Evolutionary conservation across 1,139 yeast species (phyloP), one percentile per base, ranked within the genome.

Genomic region (Kodamaea derodonti): DNA sequence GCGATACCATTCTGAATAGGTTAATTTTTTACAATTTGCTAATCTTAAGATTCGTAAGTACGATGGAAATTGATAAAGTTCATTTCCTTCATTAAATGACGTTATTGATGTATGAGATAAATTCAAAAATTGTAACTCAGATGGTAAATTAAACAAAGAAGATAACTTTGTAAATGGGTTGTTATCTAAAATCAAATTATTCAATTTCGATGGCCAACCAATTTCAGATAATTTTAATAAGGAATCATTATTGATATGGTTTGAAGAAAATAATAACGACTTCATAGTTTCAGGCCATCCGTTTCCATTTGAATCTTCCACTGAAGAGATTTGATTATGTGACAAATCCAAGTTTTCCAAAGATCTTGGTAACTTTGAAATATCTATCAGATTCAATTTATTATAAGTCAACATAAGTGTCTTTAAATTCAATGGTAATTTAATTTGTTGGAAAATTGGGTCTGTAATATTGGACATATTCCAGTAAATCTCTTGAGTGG

Each of bases 401-500:
- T 64, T 65, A 43, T 60, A 52, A 0, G 69, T 57, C 30, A 65
- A 41, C 71, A 65, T 64, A 23, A 66, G 44, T 2, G 60, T 57
- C 11, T 50, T 54, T 30, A 65, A 45, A 20, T 46, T 35, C 2
- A 32, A 29, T 0, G 66, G 64, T 23, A 57, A 49, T 4, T 33
- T 26, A 27, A 55, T 38, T 3, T 30, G 24, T 2, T 29, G 14
- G 12, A 59, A 40, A 3, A 37, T 35, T 6, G 29, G 20, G 38
- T 45, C 43, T 11, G 39, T 37, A 3, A 64, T 43, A 2, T 58
- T 60, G 2, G 61, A 54, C 39, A 47, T 49, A 40, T 65, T 66
- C 48, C 65, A 58, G 40, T 56, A 65, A 5, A 65, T 36, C 18
- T 64, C 52, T 1, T 35, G 34, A 3, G 54, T 41, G 4, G 46